Conservation (phyloP, 2,329 filamentous ascomycete species). For the Fusarium chuoi region DNA sequence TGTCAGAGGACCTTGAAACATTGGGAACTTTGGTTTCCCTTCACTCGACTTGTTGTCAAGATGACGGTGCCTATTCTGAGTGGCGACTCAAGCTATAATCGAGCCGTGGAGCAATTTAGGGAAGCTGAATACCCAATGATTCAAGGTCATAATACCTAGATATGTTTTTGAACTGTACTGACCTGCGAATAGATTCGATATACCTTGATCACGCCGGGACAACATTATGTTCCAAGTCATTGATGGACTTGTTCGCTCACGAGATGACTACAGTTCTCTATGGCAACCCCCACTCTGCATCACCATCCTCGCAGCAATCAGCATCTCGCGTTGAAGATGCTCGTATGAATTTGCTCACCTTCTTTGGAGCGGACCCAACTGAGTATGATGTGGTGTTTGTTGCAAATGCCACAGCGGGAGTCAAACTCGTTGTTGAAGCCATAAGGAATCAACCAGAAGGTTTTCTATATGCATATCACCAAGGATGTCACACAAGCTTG, state of each 20-base stretch:
- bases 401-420: slow-evolving; percentile 88
- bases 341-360: slow-evolving; percentile 74
- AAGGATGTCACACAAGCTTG: slow-evolving; percentile 86
- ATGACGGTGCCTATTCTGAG: slow-evolving; percentile 5
- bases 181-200: slow-evolving; percentile 65
- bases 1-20: not conserved
- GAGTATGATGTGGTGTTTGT: slow-evolving; percentile 92
- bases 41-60: not conserved
- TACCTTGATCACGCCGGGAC: slow-evolving; percentile 98
- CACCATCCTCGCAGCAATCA: slow-evolving; percentile 80
- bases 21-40: not conserved
- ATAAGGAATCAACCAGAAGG: slow-evolving; percentile 75
- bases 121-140: slow-evolving; percentile 75
- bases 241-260: slow-evolving; percentile 81
- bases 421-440: slow-evolving; percentile 86
- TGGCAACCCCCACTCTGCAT: slow-evolving; percentile 92
- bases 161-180: not conserved
- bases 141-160: slow-evolving; percentile 58
- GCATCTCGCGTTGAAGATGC: slow-evolving; percentile 80
- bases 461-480: slow-evolving; percentile 85
- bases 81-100: slow-evolving; percentile 61
- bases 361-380: slow-evolving; percentile 83
- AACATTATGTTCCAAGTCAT: slow-evolving; percentile 81
- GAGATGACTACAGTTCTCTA: slow-evolving; percentile 84
- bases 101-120: slow-evolving; percentile 67